phyloP scores from a whole-genome alignment of 1,284 basidiomycete genomes.

The Apiotrichum porosum region DNA sequence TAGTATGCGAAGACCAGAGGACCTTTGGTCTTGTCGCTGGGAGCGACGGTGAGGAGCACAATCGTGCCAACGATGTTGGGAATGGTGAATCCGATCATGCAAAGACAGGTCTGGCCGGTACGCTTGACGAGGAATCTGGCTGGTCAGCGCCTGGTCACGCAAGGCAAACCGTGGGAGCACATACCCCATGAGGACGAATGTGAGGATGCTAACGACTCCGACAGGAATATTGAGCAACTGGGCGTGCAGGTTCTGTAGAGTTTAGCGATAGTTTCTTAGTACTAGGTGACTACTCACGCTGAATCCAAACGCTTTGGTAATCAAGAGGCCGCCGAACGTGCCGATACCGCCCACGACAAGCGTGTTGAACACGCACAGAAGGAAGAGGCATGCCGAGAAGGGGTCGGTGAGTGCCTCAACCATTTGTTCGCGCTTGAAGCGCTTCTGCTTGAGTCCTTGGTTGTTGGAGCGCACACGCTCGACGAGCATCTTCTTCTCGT shows the following conservation, averaged over 20 bases:
- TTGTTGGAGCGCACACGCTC: slow-evolving; percentile 33
- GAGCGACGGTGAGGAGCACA: slow-evolving; percentile 23
- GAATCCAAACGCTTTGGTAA: slow-evolving; percentile 24
- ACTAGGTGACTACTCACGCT: slow-evolving; percentile 6
- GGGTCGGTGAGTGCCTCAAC: neutral
- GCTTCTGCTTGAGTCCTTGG: slow-evolving; percentile 31
- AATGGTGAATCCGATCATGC: slow-evolving; percentile 21
- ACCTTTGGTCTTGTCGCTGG: slow-evolving; percentile 15
- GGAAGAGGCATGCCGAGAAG: slow-evolving; percentile 1
- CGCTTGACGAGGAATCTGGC: slow-evolving; percentile 19
- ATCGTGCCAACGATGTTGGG: slow-evolving; percentile 32
- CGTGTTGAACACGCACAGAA: slow-evolving; percentile 11
- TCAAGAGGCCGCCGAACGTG: slow-evolving; percentile 18
- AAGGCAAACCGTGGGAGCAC: too few species aligned
- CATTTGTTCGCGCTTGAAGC: neutral
- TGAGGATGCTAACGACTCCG: slow-evolving; percentile 12
- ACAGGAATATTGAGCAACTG: slow-evolving; percentile 26
- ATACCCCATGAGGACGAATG: slow-evolving; percentile 20
- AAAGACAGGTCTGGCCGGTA: slow-evolving; percentile 20
- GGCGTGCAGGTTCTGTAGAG: neutral
- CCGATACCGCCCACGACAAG: slow-evolving; percentile 15
- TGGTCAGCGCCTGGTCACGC: too few species aligned
- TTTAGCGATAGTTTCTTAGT: neutral
- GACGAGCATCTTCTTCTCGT: slow-evolving; percentile 26
- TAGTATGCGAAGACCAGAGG: slow-evolving; percentile 26